Base-by-base conservation (phyloP, 345 rosid species). In the Populus davidiana region DNA sequence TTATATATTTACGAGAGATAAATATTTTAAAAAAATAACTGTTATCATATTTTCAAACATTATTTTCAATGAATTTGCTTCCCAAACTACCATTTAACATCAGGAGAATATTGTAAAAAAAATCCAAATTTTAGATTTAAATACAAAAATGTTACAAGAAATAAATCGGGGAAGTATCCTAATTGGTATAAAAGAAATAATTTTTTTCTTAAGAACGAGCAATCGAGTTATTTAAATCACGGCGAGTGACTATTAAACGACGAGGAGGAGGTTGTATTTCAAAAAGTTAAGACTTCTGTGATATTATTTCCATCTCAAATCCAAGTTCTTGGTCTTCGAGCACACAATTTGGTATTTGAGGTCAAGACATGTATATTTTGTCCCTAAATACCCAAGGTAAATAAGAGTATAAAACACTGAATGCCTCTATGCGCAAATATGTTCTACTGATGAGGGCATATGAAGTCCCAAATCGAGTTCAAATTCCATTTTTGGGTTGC, bases 391-490 rank as follows among this genome's bases (percentile, higher is more conserved):
- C 18, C 21, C 56, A 50, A 18, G 56, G 17, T 50, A 50, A 50
- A 17, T 18, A 39, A 10, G 10, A 8, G 43, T 39, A 39, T 39
- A 27, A 44, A 13, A 31, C 31, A 17, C 68, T 6, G 69, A 6
- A 33, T 31, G 20, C 56, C 5, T 52, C 10, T 49, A 9, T 33
- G 67, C 5, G 25, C 36, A 23, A 59, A 64, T 29, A 11, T 33
- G 59, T 64, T 12, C 17, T 36, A 31, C 35, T 27, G 56, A 12
- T 33, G 7, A 13, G 65, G 17, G 39, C 68, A 50, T 65, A n/a
- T 66, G 73, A 44, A 76, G 56, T 14, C 41, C 74, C 67, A 75
- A 70, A 75, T 35, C 39, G 35, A 64, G 79, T 27, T 12, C 18
- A 44, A 36, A 71, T 27, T 50, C 29, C 47, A 31, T 54, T 67